Evolutionary conservation across 2,329 filamentous ascomycete species (phyloP), one percentile per base, ranked within the genome.

Genomic region (Claviceps sp.): DNA sequence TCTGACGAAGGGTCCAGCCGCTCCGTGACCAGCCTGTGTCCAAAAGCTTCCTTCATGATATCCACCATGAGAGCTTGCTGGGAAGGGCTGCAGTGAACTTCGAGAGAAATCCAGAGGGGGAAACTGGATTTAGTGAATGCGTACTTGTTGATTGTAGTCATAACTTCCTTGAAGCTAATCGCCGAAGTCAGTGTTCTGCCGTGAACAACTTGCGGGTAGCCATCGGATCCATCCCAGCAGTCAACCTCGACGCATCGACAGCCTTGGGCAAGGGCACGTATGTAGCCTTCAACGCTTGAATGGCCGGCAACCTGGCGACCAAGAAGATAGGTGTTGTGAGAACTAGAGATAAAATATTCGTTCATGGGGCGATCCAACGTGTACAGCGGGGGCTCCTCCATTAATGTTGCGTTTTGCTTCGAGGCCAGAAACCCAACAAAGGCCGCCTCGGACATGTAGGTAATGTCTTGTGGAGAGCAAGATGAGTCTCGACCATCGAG

Each of bases 321-420:
- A 4, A 94, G 75, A 1, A 98, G 82, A 62, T 98, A 98, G 0
- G 93, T 98, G 68, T 98, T 98, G 74, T 98, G 93, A 1, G 93
- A 97, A 71, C 90, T 96, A 1, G 91, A 97, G 58, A 98, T 93
- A 72, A 89, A 96, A 68, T 98, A 98, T 64, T 97, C 91, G 64
- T 95, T 95, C 65, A 97, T 73, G 0, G 93, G 93, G 24, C 87
- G 81, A 62, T 95, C 82, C 51, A 96, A 79, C 5, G 72, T 72
- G 52, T 82, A 80, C 30, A 80, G 70, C 13, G 77, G 68, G n/a
- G 79, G 77, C 55, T 78, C 75, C 43, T 78, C 76, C 30, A 77
- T 70, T 43, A 89, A 76, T 2, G 86, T 75, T 2, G 80, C 75
- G 62, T 94, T 95, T 59, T 82, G 77, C 45, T 79, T 78, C 0